Base-by-base conservation (phyloP, 1,139 yeast genomes). In the Magnusiomyces clavatus region DNA sequence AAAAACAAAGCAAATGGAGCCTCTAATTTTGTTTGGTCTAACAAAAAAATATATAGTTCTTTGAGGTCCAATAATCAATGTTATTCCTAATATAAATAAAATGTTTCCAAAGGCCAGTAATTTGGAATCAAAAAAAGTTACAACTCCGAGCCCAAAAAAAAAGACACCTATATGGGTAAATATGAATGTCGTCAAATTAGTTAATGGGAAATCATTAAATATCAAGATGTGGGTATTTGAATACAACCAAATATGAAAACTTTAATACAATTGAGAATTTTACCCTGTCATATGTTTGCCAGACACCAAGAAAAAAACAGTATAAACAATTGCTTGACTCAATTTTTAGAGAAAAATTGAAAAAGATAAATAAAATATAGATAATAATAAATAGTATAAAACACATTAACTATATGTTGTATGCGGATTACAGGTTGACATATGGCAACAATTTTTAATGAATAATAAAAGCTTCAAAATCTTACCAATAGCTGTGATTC, bases 81-180 rank as follows among this genome's bases (percentile, higher is more conserved):
- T 75, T 20, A 92, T 77, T 16, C 98, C 98, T 36, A 83, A 78
- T 20, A 92, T 75, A 65, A 92, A 90, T 43, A 90, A 69, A 3
- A 75, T 81, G 64, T 90, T 90, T 29, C 97, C 97, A 65, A 92
- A 77, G 1, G 97, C 96, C 56, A 92, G 75, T 47, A 92, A 75
- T 1, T 95, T 94, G 10, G 96, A 77, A 66, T 92, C 97, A 64
- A 92, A 92, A 58, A 92, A 82, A 31, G 96, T 80, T 64, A 89
- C 64, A 44, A 92, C 77, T 12, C 98, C 98, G 40, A 90, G 73
- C 8, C 87, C 66, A 68, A 92, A 86, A 66, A 88, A 84, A 47
- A 86, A 68, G 53, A 84, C 78, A 12, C 79, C 68, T 61, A 19
- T 6, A 29, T 19, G 38, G 16, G 16, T 37, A 17, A 38, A 17